A percentile compares a stretch with the other conserved stretches of the same genome.
These are phyloP conservation scores for Coemansia sp. DNA, from an alignment of 192 early-diverging fungal genomes.

Conservation along the genomic window DNA sequence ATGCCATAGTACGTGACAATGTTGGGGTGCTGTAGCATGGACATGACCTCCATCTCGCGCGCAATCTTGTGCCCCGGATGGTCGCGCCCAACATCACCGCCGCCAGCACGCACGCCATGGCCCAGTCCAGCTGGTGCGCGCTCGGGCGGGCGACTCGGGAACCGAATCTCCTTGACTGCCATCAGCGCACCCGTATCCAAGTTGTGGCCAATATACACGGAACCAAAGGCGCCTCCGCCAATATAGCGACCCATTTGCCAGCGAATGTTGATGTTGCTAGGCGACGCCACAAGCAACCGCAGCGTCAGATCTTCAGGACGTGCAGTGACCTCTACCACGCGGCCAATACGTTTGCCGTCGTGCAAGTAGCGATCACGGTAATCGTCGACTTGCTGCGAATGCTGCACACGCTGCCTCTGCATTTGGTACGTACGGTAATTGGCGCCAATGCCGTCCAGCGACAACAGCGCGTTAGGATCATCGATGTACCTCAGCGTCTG, in stretches of 20 bases:
- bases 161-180: slow-evolving; percentile 92
- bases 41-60: slow-evolving; percentile 93
- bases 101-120: background rate
- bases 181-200: slow-evolving; percentile 82
- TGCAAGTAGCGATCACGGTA: slow-evolving; percentile 33
- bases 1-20: slow-evolving; percentile 91
- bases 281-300: slow-evolving; percentile 73
- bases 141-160: slow-evolving; percentile 62
- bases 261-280: slow-evolving; percentile 76
- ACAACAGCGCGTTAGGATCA: slow-evolving; percentile 35
- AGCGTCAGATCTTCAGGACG: slow-evolving; percentile 80
- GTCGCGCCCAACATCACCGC: slow-evolving; percentile 3
- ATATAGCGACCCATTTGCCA: slow-evolving; percentile 88
- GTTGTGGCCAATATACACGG: slow-evolving; percentile 84
- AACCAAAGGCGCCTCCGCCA: slow-evolving; percentile 86
- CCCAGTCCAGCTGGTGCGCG: slow-evolving; percentile 8
- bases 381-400: slow-evolving; percentile 35
- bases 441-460: slow-evolving; percentile 46
- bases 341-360: slow-evolving; percentile 60
- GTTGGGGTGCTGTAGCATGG: slow-evolving; percentile 86
- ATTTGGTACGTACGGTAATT: slow-evolving; percentile 42
- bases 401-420: slow-evolving; percentile 41
- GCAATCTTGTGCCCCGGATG: slow-evolving; percentile 65
- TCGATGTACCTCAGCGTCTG: slow-evolving; percentile 20
- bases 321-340: slow-evolving; percentile 71